A percentile compares a stretch with the other conserved stretches of the same genome.
These are phyloP conservation scores for Pterocarpus macrocarpus DNA, from an alignment of 306 rosid genomes.

Conservation along the genomic window DNA sequence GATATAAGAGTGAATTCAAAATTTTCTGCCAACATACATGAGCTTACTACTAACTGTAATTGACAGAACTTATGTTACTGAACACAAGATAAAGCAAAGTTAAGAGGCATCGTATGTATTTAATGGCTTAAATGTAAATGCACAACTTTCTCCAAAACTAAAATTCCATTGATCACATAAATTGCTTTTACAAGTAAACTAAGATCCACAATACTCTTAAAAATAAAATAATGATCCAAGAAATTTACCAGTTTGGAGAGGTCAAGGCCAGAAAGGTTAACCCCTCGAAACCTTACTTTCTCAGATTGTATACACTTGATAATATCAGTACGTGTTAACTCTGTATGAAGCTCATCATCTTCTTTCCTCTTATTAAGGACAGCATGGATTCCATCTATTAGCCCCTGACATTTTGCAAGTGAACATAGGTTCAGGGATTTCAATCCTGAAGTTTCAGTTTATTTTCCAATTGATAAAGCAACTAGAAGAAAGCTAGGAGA, in stretches of 20 bases:
- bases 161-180: conserved; percentile 17
- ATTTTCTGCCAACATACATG: background rate
- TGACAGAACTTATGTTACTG: conserved; percentile 16
- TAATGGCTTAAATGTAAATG: conserved; percentile 3
- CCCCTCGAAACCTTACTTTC: conserved; percentile 89
- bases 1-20: conserved; percentile 9
- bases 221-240: conserved; percentile 13
- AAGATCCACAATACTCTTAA: conserved; percentile 4
- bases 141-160: conserved; percentile 19
- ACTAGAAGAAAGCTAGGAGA: conserved; percentile 17
- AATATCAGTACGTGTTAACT: conserved; percentile 85
- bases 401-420: conserved; percentile 67
- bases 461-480: conserved; percentile 30
- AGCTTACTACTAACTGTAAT: conserved; percentile 11
- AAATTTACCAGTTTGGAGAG: conserved; percentile 90
- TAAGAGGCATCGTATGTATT: conserved; percentile 6
- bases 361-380: conserved; percentile 65
- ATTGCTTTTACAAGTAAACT: conserved; percentile 16
- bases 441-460: conserved; percentile 33
- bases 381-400: conserved; percentile 72
- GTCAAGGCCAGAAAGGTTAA: conserved; percentile 94
- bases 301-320: conserved; percentile 94
- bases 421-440: conserved; percentile 29
- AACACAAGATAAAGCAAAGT: conserved; percentile 30
- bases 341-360: conserved; percentile 72